Percentiles rank a stretch among this genome's conserved stretches.
Evolutionary conservation across 2,329 filamentous ascomycete genomes (phyloP).

Genomic region (Pyrenophora tritici-repentis): DNA sequence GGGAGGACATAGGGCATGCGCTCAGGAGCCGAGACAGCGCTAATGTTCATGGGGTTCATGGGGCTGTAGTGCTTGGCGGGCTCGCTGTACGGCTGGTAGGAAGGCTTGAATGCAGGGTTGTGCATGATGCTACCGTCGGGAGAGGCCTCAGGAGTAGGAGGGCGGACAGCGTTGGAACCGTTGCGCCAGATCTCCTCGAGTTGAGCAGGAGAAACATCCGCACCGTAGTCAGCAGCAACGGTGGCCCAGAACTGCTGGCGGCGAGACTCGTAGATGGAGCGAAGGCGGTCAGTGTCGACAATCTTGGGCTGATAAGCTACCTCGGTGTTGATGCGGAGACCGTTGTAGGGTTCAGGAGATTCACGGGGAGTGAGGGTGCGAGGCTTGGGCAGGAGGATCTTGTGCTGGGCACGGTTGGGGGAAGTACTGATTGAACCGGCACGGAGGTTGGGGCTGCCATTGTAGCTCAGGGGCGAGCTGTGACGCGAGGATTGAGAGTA

Average conservation of each 20-base stretch:
- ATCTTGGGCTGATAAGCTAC: constrained; percentile 50
- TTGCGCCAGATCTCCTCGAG: constrained; percentile 71
- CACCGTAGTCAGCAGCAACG: constrained; percentile 73
- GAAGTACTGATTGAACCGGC: constrained; percentile 51
- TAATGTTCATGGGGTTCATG: constrained; percentile 36
- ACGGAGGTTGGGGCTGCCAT: constrained; percentile 46
- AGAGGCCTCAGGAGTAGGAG: constrained; percentile 47
- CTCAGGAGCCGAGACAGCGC: constrained; percentile 41
- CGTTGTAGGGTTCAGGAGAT: constrained; percentile 46
- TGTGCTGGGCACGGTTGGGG: constrained; percentile 59
- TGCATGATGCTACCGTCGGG: constrained; percentile 46
- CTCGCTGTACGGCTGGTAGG: constrained; percentile 41
- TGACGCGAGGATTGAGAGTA: constrained; percentile 47
- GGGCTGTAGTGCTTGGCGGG: constrained; percentile 41
- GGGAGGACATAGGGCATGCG: constrained; percentile 45
- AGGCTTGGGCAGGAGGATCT: constrained; percentile 67
- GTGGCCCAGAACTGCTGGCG: constrained; percentile 73
- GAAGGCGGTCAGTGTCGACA: constrained; percentile 70
- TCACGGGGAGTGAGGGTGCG: constrained; percentile 49
- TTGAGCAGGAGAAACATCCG: constrained; percentile 63
- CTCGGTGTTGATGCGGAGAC: constrained; percentile 54
- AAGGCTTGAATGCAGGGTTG: constrained; percentile 37
- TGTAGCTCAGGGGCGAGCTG: constrained; percentile 52
- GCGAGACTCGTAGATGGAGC: constrained; percentile 71
- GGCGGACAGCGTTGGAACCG: constrained; percentile 38